These are phyloP conservation scores for Neurospora sp. DNA, from an alignment of 495 filamentous ascomycete species.

Conservation along the genomic window DNA sequence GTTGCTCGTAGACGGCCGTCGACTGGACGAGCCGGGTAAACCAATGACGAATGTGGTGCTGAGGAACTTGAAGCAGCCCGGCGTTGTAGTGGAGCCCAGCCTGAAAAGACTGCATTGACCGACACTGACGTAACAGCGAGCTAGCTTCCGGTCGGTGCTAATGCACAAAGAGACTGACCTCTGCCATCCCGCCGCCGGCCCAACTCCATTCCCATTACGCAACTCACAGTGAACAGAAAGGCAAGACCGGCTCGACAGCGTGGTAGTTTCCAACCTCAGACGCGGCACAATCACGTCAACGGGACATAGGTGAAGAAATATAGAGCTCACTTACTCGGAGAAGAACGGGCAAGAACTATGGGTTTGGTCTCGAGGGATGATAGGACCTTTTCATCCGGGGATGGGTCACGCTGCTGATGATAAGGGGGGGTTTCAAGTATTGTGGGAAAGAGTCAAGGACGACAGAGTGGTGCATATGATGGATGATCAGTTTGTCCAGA, in stretches of 20 bases:
- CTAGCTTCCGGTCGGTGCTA: neutral
- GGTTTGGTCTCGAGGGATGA: neutral
- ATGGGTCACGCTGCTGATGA: neutral
- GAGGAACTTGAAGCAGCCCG: neutral
- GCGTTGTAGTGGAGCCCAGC: neutral
- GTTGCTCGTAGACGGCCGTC: neutral
- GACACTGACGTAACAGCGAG: neutral
- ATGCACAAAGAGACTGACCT: neutral
- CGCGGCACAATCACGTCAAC: neutral
- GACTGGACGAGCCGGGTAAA: neutral
- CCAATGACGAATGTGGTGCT: neutral
- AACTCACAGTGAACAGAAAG: neutral
- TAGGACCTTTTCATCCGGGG: neutral
- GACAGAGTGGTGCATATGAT: neutral
- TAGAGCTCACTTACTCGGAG: neutral
- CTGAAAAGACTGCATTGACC: neutral
- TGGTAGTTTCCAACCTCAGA: neutral
- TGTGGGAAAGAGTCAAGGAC: neutral
- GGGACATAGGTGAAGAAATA: neutral
- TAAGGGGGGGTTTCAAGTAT: neutral
- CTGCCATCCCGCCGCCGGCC: neutral
- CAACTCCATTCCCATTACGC: neutral
- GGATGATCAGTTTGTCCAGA: neutral
- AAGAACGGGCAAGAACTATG: neutral
- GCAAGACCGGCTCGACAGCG: neutral